A percentile compares a stretch with the other conserved stretches of the same genome.
phyloP scores from a whole-genome alignment of 352 stramenopile species.

The Globisporangium paroecandrum region DNA sequence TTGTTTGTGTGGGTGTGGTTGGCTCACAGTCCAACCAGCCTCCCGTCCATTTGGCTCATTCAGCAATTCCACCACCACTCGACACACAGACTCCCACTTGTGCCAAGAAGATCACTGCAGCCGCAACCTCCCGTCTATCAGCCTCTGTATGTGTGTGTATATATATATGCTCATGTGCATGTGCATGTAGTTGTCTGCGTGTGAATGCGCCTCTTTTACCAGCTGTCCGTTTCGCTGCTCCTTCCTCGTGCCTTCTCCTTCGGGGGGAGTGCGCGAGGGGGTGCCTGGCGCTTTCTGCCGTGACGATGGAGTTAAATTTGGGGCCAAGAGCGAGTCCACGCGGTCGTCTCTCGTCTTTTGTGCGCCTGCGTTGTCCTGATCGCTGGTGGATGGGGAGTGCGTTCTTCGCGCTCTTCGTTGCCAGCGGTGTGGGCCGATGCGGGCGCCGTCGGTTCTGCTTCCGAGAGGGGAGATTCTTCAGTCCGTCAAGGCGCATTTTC shows the following conservation, averaged over 20 bases:
- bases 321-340: conserved; percentile 46
- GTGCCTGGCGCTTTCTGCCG: conserved; percentile 21
- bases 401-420: background rate
- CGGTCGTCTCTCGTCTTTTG: conserved; percentile 23
- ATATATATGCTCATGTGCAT: background rate
- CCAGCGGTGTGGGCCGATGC: background rate
- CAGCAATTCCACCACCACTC: background rate
- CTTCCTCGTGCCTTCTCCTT: conserved; percentile 14
- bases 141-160: background rate
- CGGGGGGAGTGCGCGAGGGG: conserved; percentile 8
- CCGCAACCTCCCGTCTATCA: background rate
- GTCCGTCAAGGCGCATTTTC: background rate
- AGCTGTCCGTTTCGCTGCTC: conserved; percentile 40
- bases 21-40: background rate
- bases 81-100: no score
- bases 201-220: conserved; percentile 51
- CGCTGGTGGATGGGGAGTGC: background rate
- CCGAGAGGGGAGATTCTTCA: conserved; percentile 26
- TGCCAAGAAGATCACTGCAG: no score
- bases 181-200: background rate
- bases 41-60: background rate
- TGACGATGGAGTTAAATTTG: conserved; percentile 76
- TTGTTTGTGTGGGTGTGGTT: background rate
- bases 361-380: conserved; percentile 23
- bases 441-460: conserved; percentile 11